Base-by-base conservation (phyloP, 345 rosid genomes). In the Populus euphratica region DNA sequence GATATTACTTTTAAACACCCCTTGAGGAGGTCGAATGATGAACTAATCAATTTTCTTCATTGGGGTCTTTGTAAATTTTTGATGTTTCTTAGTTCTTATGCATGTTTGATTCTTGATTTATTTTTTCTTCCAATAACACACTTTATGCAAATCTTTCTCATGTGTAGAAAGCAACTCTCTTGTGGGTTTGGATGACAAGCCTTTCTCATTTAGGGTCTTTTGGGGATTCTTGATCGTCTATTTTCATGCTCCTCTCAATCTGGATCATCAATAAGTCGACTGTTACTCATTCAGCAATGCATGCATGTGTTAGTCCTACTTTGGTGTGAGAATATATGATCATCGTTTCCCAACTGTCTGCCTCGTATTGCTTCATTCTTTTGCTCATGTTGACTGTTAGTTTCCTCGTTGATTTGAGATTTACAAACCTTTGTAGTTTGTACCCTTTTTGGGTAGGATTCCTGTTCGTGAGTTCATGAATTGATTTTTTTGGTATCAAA, bases 21-120 rank as follows among this genome's bases (percentile, higher is more conserved):
- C 50, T 72, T 72, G 56, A 16, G 67, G 76, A 63, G 17, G 38
- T 50, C 64, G 66, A 78, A 68, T 25, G 66, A 27, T 64, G 61
- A 72, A 65, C 72, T 50, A 23, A 65, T 50, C 56, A 38, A 49
- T 23, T 68, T 38, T 54, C 33, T 12, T 21, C 16, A 2, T 35
- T 36, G n/a, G 12, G 61, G 62, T 64, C 70, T 44, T 43, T 20
- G 17, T 47, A 62, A 38, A 10, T 36, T 41, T 41, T 73, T 41
- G 41, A 20, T 25, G 8, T 73, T 17, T 38, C 16, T 59, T 16
- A 13, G 31, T 61, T 61, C 76, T 54, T 61, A 33, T 73, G 38
- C 59, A 36, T 33, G 67, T 36, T 70, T 29, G n/a, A 27, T 50
- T 73, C 16, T 74, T 62, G 59, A 17, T 18, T 64, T 52, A n/a